Percentiles rank a stretch among this genome's conserved stretches.
Evolutionary conservation across 441 rosid genomes (phyloP).

Genomic region (Pelargonium cotyledonis): DNA sequence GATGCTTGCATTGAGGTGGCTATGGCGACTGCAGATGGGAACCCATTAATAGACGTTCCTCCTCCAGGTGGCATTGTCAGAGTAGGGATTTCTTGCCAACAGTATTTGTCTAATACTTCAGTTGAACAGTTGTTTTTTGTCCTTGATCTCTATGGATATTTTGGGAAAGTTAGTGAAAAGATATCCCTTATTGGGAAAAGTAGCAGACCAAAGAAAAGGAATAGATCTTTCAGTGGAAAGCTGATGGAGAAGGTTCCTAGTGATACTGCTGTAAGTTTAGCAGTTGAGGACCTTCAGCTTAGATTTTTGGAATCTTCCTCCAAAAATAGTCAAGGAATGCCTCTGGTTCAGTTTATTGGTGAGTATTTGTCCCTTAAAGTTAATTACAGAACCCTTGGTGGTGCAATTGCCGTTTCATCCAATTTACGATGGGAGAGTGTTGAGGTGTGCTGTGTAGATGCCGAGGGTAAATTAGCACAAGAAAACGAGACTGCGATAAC

Average conservation of each 20-base stretch:
- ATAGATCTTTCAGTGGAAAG: conserved; percentile 39
- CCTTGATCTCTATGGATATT: conserved; percentile 72
- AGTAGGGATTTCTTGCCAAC: conserved; percentile 79
- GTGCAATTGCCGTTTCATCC: conserved; percentile 90
- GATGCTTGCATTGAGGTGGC: conserved; percentile 69
- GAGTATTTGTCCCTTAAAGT: conserved; percentile 72
- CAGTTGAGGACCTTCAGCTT: conserved; percentile 61
- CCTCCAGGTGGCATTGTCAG: conserved; percentile 96
- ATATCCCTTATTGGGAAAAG: conserved; percentile 57
- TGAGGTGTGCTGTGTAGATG: conserved; percentile 79
- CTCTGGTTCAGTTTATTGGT: conserved; percentile 85
- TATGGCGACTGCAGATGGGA: conserved; percentile 89
- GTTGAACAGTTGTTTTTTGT: conserved; percentile 94
- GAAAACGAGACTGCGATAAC: conserved; percentile 27
- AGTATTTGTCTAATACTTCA: conserved; percentile 79
- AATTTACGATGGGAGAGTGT: conserved; percentile 65
- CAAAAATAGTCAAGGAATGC: conserved; percentile 51
- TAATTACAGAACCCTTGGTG: conserved; percentile 91
- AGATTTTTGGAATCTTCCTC: conserved; percentile 77
- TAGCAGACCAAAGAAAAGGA: conserved; percentile 37
- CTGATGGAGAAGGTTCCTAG: conserved; percentile 90
- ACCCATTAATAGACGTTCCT: conserved; percentile 69
- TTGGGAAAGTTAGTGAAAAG: conserved; percentile 75
- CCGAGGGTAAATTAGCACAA: conserved; percentile 38
- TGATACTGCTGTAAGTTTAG: conserved; percentile 85